A percentile compares a stretch with the other conserved stretches of the same genome.
Conservation (phyloP, 208 protist genomes). For the Vickermania ingenoplastis region DNA sequence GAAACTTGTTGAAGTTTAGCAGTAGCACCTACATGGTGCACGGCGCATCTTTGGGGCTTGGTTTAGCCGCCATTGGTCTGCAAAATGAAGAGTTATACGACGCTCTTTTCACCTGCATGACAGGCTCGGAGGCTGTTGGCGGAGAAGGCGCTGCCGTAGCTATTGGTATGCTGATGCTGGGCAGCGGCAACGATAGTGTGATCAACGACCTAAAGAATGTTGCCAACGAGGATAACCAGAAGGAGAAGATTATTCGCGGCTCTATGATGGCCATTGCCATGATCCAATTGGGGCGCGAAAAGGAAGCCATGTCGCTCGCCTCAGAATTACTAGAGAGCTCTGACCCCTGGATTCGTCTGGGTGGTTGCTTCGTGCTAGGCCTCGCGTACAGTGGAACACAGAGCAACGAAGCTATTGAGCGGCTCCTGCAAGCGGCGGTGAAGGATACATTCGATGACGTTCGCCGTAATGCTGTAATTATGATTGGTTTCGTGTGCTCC, state of each 20-base stretch:
- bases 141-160: constrained; percentile 97
- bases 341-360: constrained; percentile 96
- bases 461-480: constrained; percentile 95
- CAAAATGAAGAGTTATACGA: constrained; percentile 91
- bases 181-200: constrained; percentile 78
- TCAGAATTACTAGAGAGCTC: constrained; percentile 88
- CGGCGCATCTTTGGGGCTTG: constrained; percentile 96
- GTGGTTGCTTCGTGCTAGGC: constrained; percentile 95
- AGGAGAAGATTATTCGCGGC: constrained; percentile 99
- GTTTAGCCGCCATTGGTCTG: constrained; percentile 85
- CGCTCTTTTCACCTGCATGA: constrained; percentile 92
- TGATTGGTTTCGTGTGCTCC: constrained; percentile 97
- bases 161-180: constrained; percentile 98
- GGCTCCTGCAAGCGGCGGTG: constrained; percentile 95
- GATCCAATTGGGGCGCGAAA: constrained; percentile 95
- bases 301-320: constrained; percentile 90
- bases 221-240: constrained; percentile 94
- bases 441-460: constrained; percentile 98
- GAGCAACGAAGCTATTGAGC: constrained; percentile 90
- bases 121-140: constrained; percentile 92
- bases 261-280: constrained; percentile 94
- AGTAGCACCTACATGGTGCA: constrained; percentile 92
- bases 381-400: constrained; percentile 97
- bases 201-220: constrained; percentile 91
- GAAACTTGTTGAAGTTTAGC: constrained; percentile 54